Evolutionary conservation across 306 rosid species (phyloP), one percentile per base, ranked within the genome.

Genomic region (Rosa rugosa): DNA sequence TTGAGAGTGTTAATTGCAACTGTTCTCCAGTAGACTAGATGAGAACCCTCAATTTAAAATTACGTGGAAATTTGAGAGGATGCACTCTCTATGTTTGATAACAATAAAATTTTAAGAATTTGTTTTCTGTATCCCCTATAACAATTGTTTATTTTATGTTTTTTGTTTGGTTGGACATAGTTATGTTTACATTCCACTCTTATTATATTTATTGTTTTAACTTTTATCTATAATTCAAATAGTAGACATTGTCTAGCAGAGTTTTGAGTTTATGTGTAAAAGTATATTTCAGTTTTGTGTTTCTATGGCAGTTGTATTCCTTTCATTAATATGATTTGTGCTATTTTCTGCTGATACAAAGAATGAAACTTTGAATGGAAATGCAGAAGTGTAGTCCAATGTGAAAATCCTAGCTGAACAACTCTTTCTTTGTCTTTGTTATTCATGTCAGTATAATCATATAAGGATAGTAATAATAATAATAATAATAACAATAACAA

Each of bases 21-120:
- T 76, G 69, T 80, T 83, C 79, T 72, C 88, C 77, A 10, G 78
- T 81, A 84, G 87, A 73, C 83, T 85, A 78, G 87, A 77, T 79
- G 76, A 81, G 80, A 73, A 75, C 77, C 69, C 13, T 63, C 45
- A 73, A 20, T 22, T 4, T 67, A 9, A 67, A 6, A 20, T 40
- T 17, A 67, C 20, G 16, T 67, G 25, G 70, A 67, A 11, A 36
- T 67, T 38, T 40, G 71, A 67, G 71, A 40, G 49, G 27, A 6
- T 67, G 71, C 40, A 67, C 76, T 78, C 79, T 80, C 65, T 78
- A 57, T 75, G 73, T 76, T 68, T 41, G 57, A 47, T 81, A 49
- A 25, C 54, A 40, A 31, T 63, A 23, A 72, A 80, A 54, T 76
- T 71, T 38, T 80, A 64, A 80, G 27, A 71, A 42, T 77, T 65